Percentiles rank a stretch among this genome's conserved stretches.
Evolutionary conservation across 2,329 filamentous ascomycete species (phyloP).

Genomic region (Xylariaceae sp.): DNA sequence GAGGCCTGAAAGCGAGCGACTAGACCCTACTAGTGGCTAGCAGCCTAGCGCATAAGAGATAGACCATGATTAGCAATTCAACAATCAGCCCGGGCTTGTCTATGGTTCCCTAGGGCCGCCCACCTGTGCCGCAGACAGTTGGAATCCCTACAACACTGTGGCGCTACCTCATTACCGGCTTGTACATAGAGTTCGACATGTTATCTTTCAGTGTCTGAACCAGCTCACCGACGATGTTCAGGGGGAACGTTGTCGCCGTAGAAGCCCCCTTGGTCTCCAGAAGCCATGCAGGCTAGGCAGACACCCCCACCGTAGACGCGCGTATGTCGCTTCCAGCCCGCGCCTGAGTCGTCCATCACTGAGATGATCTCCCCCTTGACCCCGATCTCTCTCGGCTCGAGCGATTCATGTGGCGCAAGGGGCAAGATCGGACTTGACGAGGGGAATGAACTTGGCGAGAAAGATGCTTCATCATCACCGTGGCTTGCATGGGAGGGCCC

Average conservation of each 20-base stretch:
- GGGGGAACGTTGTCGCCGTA: conserved; percentile 58
- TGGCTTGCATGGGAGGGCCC: conserved; percentile 26
- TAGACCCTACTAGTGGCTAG: conserved; percentile 3
- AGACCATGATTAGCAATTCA: conserved; percentile 11
- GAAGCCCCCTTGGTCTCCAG: conserved; percentile 49
- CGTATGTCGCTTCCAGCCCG: conserved; percentile 60
- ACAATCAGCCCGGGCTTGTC: conserved; percentile 1
- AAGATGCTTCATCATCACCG: conserved; percentile 32
- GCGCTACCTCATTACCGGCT: neutral
- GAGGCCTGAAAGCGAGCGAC: conserved; percentile 1
- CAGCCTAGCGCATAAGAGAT: conserved; percentile 6
- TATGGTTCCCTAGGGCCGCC: conserved; percentile 13
- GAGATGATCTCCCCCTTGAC: conserved; percentile 56
- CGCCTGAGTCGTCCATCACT: conserved; percentile 49
- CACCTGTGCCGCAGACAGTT: neutral
- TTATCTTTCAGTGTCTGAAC: neutral
- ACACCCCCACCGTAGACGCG: conserved; percentile 61
- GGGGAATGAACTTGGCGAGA: conserved; percentile 54
- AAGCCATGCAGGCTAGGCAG: conserved; percentile 58
- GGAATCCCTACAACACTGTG: neutral
- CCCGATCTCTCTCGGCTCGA: conserved; percentile 42
- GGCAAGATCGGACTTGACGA: conserved; percentile 51
- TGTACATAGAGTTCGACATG: conserved; percentile 1
- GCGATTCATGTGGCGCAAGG: conserved; percentile 46
- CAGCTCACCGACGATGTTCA: conserved; percentile 50